Evolutionary conservation across 1,139 yeast genomes (phyloP).

Genomic region (Candida mesenterica): DNA sequence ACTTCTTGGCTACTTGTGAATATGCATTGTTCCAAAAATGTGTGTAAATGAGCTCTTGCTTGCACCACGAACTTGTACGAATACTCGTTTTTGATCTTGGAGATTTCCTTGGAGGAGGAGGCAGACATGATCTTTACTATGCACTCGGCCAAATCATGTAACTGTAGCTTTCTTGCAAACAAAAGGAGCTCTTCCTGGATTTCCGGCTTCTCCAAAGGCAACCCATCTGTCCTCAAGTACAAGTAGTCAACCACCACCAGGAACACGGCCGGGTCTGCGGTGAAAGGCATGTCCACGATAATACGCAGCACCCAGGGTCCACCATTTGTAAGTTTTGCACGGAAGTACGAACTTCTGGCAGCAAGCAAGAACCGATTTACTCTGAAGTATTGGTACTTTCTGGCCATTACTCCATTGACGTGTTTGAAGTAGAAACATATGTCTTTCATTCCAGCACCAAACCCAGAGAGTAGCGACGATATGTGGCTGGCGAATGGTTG

Average conservation of each 20-base stretch:
- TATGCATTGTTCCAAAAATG: not conserved
- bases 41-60: slow-evolving; percentile 45
- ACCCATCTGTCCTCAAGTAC: slow-evolving; percentile 43
- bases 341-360: slow-evolving; percentile 35
- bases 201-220: slow-evolving; percentile 24
- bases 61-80: slow-evolving; percentile 45
- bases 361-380: slow-evolving; percentile 42
- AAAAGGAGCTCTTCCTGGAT: slow-evolving; percentile 22
- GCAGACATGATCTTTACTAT: slow-evolving; percentile 20
- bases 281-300: slow-evolving; percentile 23
- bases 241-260: slow-evolving; percentile 47
- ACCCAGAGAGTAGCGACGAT: slow-evolving; percentile 42
- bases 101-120: slow-evolving; percentile 21
- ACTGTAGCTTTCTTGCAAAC: slow-evolving; percentile 33
- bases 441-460: slow-evolving; percentile 36
- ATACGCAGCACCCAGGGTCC: slow-evolving; percentile 26
- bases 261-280: slow-evolving; percentile 27
- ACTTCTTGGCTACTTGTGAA: slow-evolving; percentile 1
- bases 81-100: slow-evolving; percentile 44
- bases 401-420: slow-evolving; percentile 14
- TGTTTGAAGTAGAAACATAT: slow-evolving; percentile 29
- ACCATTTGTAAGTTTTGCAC: slow-evolving; percentile 16
- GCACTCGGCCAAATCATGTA: slow-evolving; percentile 36
- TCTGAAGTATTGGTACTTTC: slow-evolving; percentile 19
- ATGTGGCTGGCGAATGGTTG: slow-evolving; percentile 77